Percentiles rank a stretch among this genome's conserved stretches.
Evolutionary conservation across 2,329 filamentous ascomycete species (phyloP).

Genomic region (Fusarium veterinarium): DNA sequence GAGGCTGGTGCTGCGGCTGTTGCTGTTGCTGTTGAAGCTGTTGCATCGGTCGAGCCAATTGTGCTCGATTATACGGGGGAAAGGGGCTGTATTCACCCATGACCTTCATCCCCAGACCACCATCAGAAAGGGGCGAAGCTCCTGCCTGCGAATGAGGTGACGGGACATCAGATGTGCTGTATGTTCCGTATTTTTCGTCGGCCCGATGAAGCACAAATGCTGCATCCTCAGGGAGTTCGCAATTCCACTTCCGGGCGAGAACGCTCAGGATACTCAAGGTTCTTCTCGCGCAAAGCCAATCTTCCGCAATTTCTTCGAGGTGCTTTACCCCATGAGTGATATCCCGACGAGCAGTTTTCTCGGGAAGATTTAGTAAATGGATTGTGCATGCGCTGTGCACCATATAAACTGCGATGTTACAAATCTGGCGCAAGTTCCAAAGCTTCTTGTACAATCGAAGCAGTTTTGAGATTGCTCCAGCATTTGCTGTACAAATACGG

Average conservation of each 20-base stretch:
- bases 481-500: conserved; percentile 90
- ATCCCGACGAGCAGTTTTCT: conserved; percentile 89
- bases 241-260: conserved; percentile 88
- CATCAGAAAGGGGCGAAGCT: conserved; percentile 48
- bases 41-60: conserved; percentile 40
- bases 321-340: conserved; percentile 92
- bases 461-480: conserved; percentile 90
- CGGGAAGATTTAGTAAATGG: conserved; percentile 90
- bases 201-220: conserved; percentile 78
- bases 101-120: conserved; percentile 34
- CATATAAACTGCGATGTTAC: conserved; percentile 97
- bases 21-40: conserved; percentile 14
- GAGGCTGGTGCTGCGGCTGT: conserved; percentile 22
- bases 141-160: conserved; percentile 59
- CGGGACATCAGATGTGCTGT: conserved; percentile 69
- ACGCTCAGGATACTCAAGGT: conserved; percentile 88
- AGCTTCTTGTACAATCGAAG: conserved; percentile 93
- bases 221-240: conserved; percentile 88
- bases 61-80: conserved; percentile 48
- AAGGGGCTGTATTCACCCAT: conserved; percentile 51
- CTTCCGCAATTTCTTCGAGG: conserved; percentile 93
- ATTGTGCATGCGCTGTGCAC: conserved; percentile 94
- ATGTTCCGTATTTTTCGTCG: conserved; percentile 82
- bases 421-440: conserved; percentile 92
- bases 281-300: conserved; percentile 90